Base-by-base conservation (phyloP, 208 protist species). In the Leishmania turanica region DNA sequence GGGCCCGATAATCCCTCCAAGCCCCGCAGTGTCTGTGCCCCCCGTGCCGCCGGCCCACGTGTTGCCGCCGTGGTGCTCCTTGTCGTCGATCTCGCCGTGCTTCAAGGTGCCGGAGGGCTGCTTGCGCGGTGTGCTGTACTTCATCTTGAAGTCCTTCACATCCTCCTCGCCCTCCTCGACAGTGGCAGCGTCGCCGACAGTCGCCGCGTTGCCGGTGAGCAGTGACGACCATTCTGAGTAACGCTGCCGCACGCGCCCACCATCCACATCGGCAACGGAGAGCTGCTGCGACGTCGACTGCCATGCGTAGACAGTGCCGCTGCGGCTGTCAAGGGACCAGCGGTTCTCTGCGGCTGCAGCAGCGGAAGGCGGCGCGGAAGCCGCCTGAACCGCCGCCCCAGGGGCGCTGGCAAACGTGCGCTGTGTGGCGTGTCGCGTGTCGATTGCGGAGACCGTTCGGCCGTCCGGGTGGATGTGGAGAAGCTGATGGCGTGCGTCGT, bases 11-110 rank as follows among this genome's bases (percentile, higher is more conserved):
- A 94, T 81, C 49, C 96, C 96, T 21, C 95, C 95, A 31, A 97
- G 83, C 1, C 92, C 95, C 11, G 95, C 95, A 49, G 93, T 98
- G 79, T 97, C 95, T 27, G 91, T 96, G 64, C 93, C 95, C 51
- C 94, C 93, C 31, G 93, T 98, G 34, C 97, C 97, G 53, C 97
- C 97, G 0, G 97, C 97, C 90, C 92, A 99, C 19, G 89, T 97
- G 85, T 98, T 98, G 54, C 97, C 97, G 24, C 96, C 97, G 79
- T 97, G 93, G 86, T 98, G 97, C 58, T 96, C 93, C 71, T 92
- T 89, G 86, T 97, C 89, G 78, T 98, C 95, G 19, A 93, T 84
- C 86, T 97, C 90, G 77, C 95, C 96, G 80, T 98, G 95, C 87
- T 98, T 98, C 37, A 96, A 80, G 42, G 88, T 89, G 65, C 91